Base-by-base conservation (phyloP, 257 asterid genomes). In the Agastache rugosa region DNA sequence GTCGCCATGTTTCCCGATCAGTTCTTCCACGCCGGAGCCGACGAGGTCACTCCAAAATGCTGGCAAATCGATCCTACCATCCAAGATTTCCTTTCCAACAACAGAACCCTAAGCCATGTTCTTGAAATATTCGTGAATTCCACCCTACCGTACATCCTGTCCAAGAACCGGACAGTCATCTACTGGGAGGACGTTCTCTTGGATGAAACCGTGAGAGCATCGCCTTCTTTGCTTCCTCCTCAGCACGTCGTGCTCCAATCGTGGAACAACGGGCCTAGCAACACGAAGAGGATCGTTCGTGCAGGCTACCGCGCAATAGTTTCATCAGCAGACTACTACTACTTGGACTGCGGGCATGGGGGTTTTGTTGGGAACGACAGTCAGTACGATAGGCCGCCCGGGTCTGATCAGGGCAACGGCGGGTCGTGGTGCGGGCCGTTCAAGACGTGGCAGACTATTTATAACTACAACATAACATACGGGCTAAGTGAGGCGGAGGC, bases 401-500 rank as follows among this genome's bases (percentile, higher is more conserved):
- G 91, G 34, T 47, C 83, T 27, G 84, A 85, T 20, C 91, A 72
- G 61, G 86, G 89, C 37, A 69, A 85, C 0, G 97, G 97, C 0
- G 98, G 96, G 8, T 94, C 98, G 0, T 91, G 98, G 97, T 94
- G 98, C 27, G 90, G 77, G 0, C 97, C 97, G 1, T 94, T 90
- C 51, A 94, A 94, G 71, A 90, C 97, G 9, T 94, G 98, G 98
- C 96, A 91, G 59, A 66, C 81, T 6, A 83, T 94, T 53, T 92
- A 94, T 58, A 87, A 94, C 77, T 94, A 94, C 6, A 97, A 94
- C 42, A 90, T 92, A 64, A 78, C 95, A 0, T 90, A 85, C 1
- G 91, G 91, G 1, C 62, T 94, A 37, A 87, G 48, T 6, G 78
- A 73, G 34, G 80, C 75, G 5, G 97, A 94, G 74, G 76, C 89